Base-by-base conservation (phyloP, 352 stramenopile species). In the Globisporangium emineosum region DNA sequence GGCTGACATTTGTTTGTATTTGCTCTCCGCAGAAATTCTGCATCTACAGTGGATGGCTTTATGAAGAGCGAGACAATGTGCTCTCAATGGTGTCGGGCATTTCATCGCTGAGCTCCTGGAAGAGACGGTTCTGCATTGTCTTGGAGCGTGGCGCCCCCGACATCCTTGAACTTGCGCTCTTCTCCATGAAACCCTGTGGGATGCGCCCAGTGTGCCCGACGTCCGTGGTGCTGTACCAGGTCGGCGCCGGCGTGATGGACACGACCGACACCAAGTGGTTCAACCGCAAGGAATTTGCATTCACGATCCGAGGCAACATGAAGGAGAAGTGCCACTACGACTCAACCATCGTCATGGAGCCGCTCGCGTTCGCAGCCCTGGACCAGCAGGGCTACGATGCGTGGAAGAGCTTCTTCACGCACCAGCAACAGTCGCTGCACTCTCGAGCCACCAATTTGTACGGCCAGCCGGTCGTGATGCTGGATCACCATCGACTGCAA, bases 141-240 rank as follows among this genome's bases (percentile, higher is more conserved):
- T 65, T 95, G 17, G 72, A 87, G 50, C 79, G 83, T 43, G 84
- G 81, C 3, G 66, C 86, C 0, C 77, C 75, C 0, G 71, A 84
- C 17, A 64, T 89, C 0, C 59, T 93, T 7, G 84, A 95, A 69
- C 65, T 93, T n/a, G 83, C 81, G 27, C 75, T 93, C 10, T 93
- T 90, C 47, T 77, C 66, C 23, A 79, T 87, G 71, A 70, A 77
- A 47, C 71, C 79, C 27, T 71, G 65, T 6, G 69, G 69, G 12
- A 61, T 73, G 32, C 79, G 84, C 1, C 80, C 81, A 1, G 77
- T 79, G 51, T 83, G 79, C 23, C 85, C 85, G 19, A 76, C 66
- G 19, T 77, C 75, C 1, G 81, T 91, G 21, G 70, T 91, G 60
- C 52, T 93, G 17, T 90, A 81, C 53, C 82, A 86, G 17, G 73